Conservation (phyloP, 2,329 filamentous ascomycete species). For the Chrysoporthe deuterocubensis region DNA sequence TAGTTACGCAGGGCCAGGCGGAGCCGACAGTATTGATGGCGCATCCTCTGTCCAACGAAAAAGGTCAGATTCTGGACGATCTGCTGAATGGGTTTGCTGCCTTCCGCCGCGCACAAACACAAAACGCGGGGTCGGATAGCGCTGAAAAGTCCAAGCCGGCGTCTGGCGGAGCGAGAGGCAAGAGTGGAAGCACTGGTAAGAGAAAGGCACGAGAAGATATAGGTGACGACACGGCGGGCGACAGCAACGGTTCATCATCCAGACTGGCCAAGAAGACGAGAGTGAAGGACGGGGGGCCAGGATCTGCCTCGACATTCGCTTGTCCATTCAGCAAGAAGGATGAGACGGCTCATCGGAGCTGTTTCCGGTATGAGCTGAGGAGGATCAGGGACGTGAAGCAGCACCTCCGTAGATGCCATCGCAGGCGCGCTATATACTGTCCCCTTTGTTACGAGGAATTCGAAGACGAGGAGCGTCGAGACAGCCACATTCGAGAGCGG, state of each 20-base stretch:
- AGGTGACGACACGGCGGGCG: too few species aligned
- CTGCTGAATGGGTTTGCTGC: neutral
- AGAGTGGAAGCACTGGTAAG: too few species aligned
- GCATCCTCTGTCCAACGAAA: neutral
- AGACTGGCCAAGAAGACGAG: too few species aligned
- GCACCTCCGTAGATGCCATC: neutral
- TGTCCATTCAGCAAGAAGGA: slow-evolving; percentile 7
- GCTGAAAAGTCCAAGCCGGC: too few species aligned
- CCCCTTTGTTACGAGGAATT: neutral
- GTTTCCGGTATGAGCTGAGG: neutral
- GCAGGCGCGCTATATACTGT: neutral
- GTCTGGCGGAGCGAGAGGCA: too few species aligned
- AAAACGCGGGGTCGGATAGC: too few species aligned
- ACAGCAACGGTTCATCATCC: neutral
- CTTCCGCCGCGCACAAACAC: neutral
- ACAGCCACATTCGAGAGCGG: neutral
- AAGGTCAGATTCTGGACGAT: neutral
- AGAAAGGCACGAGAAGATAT: too few species aligned
- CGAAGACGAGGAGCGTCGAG: neutral
- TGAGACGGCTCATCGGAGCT: neutral
- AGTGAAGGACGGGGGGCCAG: too few species aligned
- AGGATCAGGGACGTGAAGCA: slow-evolving; percentile 5
- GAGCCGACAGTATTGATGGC: neutral
- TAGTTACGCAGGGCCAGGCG: too few species aligned
- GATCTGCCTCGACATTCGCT: neutral